Base-by-base conservation (phyloP, 2,329 filamentous ascomycete genomes). In the Huntiella bhutanensis region DNA sequence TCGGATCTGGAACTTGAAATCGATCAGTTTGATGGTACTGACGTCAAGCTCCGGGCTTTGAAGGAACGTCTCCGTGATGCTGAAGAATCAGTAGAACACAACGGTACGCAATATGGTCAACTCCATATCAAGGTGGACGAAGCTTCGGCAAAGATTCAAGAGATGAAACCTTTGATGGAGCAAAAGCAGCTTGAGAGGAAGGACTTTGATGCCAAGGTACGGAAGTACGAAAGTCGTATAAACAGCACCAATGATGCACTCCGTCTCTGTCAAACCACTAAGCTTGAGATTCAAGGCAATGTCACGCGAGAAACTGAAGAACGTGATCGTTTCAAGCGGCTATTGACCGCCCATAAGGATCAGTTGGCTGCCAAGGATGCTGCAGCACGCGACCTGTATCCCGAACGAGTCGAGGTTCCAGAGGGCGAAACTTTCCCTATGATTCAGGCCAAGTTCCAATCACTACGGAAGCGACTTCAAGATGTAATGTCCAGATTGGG, bases 1-100 rank as follows among this genome's bases (percentile, higher is more conserved):
- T 64, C 68, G 46, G 52, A 59, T 49, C 54, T 70, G 41, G 55
- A 72, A 32, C 71, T 75, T 46, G 73, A 75, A 39, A 67, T 92
- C 35, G 77, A 84, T 51, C 68, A 64, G 19, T 73, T 74, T 41
- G 71, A 82, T 50, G 78, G 80, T 3, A 73, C 76, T 46, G 83
- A 85, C 55, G 77, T 73, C 42, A 69, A 70, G 45, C 63, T 88
- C 1, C 70, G 76, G 40, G 63, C 63, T 10, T 63, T 85, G 2
- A 70, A 70, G 46, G 60, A 64, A 12, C 65, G 74, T 41, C 67
- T 92, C 1, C 61, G 65, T 47, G 72, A 77, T 5, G 58, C 59
- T 2, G 59, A 68, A 51, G 59, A 61, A 10, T 56, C 64, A 36
- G 56, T 63, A 16, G 62, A 68, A 1, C 65, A 69, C 41, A 64